Evolutionary conservation across 257 asterid species (phyloP).

Genomic region (Vinca minor): DNA sequence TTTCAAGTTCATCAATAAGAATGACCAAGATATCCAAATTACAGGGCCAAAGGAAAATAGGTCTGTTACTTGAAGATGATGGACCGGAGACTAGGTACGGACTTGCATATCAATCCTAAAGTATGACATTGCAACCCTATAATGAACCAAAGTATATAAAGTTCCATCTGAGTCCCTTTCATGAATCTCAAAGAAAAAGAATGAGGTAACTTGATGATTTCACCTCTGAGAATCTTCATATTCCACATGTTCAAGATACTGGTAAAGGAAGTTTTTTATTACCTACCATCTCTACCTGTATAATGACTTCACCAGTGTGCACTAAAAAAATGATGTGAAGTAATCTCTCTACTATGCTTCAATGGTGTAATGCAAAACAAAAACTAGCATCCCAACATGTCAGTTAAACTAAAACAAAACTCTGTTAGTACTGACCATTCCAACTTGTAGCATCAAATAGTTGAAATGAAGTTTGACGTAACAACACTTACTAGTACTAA

Average conservation of each 20-base stretch:
- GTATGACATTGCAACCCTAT: background rate
- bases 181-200: background rate
- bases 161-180: background rate
- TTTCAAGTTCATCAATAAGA: background rate
- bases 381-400: background rate
- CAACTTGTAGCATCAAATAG: background rate
- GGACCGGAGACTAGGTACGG: background rate
- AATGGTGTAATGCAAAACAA: background rate
- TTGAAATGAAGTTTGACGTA: background rate
- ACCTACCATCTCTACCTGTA: background rate
- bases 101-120: background rate
- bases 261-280: background rate
- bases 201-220: background rate
- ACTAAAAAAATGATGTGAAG: background rate
- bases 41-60: background rate
- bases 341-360: background rate
- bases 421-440: background rate
- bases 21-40: background rate
- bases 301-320: background rate
- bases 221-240: background rate
- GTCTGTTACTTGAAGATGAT: background rate
- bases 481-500: background rate
- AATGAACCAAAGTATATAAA: constrained; percentile 3
- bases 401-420: background rate
- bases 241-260: background rate